Evolutionary conservation across 2,329 filamentous ascomycete species (phyloP).

Genomic region (Mycocentrospora acerina): DNA sequence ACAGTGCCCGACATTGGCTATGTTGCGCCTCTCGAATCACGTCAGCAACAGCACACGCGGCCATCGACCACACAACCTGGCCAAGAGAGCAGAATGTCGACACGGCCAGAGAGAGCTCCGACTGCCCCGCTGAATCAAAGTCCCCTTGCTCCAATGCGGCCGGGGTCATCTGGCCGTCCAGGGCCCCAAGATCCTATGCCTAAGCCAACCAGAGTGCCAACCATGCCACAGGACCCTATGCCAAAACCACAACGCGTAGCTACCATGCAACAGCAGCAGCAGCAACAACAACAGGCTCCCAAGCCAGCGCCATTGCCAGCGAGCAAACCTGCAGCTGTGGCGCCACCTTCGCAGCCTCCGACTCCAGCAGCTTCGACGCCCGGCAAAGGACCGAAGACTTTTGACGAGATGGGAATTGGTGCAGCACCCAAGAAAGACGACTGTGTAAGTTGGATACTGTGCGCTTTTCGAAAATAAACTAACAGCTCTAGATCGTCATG

Average conservation of each 20-base stretch:
- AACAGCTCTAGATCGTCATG: slow-evolving; percentile 31
- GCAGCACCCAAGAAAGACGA: slow-evolving; percentile 80
- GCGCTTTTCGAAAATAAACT: slow-evolving; percentile 1
- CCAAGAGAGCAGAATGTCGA: slow-evolving; percentile 33
- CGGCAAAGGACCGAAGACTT: slow-evolving; percentile 85
- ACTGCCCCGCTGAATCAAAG: slow-evolving; percentile 21
- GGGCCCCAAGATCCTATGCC: slow-evolving; percentile 26
- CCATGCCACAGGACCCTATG: slow-evolving; percentile 20
- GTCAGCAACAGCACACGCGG: slow-evolving; percentile 39
- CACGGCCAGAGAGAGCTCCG: slow-evolving; percentile 27
- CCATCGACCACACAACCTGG: slow-evolving; percentile 38
- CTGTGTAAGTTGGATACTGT: slow-evolving; percentile 65
- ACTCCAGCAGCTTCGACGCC: slow-evolving; percentile 40
- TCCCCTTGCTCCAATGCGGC: slow-evolving; percentile 21
- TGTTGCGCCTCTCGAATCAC: slow-evolving; percentile 38
- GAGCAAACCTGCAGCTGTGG: slow-evolving; percentile 23
- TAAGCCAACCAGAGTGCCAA: slow-evolving; percentile 23
- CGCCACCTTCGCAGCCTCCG: slow-evolving; percentile 30
- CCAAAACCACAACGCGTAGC: slow-evolving; percentile 25
- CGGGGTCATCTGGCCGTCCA: slow-evolving; percentile 34
- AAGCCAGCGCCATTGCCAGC: slow-evolving; percentile 20
- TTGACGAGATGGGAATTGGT: slow-evolving; percentile 97
- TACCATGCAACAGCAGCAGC: slow-evolving; percentile 21
- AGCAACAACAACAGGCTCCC: slow-evolving; percentile 23
- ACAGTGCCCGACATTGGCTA: slow-evolving; percentile 42